Conservation (phyloP, 148 eudicot genomes). For the Suaeda aralocaspica region DNA sequence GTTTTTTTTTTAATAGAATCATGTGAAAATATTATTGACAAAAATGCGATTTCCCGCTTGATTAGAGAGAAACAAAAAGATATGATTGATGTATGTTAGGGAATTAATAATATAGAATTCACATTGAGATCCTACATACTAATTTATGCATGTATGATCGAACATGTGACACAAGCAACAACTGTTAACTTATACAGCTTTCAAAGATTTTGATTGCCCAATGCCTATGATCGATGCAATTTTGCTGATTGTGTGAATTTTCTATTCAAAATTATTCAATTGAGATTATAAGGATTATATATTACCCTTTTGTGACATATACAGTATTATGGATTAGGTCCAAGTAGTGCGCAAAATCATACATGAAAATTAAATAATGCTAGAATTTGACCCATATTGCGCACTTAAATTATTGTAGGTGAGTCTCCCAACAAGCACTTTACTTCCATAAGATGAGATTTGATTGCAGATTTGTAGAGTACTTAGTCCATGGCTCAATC, state of each 20-base stretch:
- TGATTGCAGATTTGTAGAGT: too few species aligned
- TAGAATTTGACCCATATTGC: too few species aligned
- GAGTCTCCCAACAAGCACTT: too few species aligned
- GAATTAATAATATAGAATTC: not conserved
- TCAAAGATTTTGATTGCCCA: not conserved
- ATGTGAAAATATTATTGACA: conserved; percentile 4
- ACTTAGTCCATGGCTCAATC: too few species aligned
- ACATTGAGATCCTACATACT: not conserved
- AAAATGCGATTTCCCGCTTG: conserved; percentile 14
- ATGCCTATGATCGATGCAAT: not conserved
- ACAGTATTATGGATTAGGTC: too few species aligned
- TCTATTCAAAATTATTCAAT: too few species aligned
- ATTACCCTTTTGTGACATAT: too few species aligned
- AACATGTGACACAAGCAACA: not conserved
- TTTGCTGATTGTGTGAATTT: not conserved
- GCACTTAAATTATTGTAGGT: too few species aligned
- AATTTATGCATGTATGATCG: not conserved
- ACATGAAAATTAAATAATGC: too few species aligned
- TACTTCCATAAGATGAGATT: too few species aligned
- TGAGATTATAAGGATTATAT: too few species aligned
- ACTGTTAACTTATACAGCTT: not conserved
- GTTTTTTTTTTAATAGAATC: conserved; percentile 6
- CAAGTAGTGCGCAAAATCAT: too few species aligned
- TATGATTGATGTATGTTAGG: not conserved
- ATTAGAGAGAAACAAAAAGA: conserved; percentile 11